These are phyloP conservation scores for Crataegus laevigata DNA, from an alignment of 306 rosid species.

Conservation along the genomic window DNA sequence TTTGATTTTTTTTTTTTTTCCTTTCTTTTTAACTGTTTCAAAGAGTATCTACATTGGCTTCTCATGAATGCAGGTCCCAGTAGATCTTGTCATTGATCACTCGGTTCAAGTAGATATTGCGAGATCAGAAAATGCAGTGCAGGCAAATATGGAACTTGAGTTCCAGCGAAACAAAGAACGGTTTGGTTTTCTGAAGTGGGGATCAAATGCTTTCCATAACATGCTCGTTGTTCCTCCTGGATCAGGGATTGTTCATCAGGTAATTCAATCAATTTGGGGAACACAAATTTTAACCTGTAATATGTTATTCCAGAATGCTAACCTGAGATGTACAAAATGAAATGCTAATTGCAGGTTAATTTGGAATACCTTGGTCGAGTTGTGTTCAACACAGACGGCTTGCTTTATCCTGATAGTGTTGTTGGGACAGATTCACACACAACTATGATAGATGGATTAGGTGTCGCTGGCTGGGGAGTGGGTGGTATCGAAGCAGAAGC, in stretches of 20 bases:
- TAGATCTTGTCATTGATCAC: conserved; percentile 97
- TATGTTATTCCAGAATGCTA: neutral
- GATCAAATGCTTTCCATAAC: conserved; percentile 80
- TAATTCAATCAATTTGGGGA: conserved; percentile 20
- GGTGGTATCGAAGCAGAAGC: conserved; percentile 99
- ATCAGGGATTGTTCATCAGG: conserved; percentile 98
- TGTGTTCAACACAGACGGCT: conserved; percentile 71
- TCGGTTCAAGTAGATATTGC: conserved; percentile 98
- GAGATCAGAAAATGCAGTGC: conserved; percentile 88
- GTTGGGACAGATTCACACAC: conserved; percentile 98
- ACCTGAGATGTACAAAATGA: conserved; percentile 11
- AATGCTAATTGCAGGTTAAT: conserved; percentile 58
- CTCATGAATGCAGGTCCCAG: conserved; percentile 63
- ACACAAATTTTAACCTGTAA: neutral
- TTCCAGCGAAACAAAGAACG: conserved; percentile 79
- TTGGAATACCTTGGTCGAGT: conserved; percentile 93
- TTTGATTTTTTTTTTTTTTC: neutral
- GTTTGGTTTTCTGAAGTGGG: conserved; percentile 96
- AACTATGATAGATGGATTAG: conserved; percentile 97
- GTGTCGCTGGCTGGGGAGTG: conserved; percentile 99
- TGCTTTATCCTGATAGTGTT: conserved; percentile 93
- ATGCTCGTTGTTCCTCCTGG: conserved; percentile 98
- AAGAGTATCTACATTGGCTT: neutral
- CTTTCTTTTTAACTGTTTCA: neutral
- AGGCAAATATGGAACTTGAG: conserved; percentile 84